phyloP scores from a whole-genome alignment of 2,329 filamentous ascomycete genomes.

The Emmonsiellopsis sp. region DNA sequence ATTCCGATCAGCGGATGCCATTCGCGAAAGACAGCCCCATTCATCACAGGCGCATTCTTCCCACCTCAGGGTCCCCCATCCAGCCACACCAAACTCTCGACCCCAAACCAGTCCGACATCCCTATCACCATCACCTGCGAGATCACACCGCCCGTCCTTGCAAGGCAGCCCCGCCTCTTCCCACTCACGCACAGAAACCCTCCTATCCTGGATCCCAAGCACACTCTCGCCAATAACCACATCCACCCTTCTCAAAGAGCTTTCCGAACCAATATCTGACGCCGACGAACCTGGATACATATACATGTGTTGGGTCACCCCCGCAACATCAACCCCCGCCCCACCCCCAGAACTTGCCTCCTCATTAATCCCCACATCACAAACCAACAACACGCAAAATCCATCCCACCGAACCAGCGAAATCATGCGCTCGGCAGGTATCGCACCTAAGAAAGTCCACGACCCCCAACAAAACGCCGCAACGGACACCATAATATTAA shows the following conservation, averaged over 20 bases:
- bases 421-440: conserved; percentile 28
- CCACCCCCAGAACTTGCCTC: conserved; percentile 43
- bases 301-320: conserved; percentile 97
- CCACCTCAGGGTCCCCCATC: neutral
- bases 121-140: conserved; percentile 7
- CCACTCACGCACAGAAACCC: conserved; percentile 32
- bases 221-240: conserved; percentile 58
- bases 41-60: neutral
- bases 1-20: neutral
- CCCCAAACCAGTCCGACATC: neutral
- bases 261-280: conserved; percentile 64
- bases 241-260: conserved; percentile 63
- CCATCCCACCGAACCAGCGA: conserved; percentile 27
- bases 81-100: neutral
- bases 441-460: conserved; percentile 14
- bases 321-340: conserved; percentile 42
- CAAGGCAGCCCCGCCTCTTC: conserved; percentile 12
- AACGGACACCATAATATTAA: conserved; percentile 54
- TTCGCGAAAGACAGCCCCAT: neutral
- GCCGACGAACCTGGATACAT: conserved; percentile 83
- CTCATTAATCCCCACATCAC: conserved; percentile 47
- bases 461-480: neutral
- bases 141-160: conserved; percentile 9
- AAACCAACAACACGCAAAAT: conserved; percentile 15
- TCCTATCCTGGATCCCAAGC: conserved; percentile 62